phyloP scores from a whole-genome alignment of 768 basidiomycete genomes.

The Pleurotus ostreatus region DNA sequence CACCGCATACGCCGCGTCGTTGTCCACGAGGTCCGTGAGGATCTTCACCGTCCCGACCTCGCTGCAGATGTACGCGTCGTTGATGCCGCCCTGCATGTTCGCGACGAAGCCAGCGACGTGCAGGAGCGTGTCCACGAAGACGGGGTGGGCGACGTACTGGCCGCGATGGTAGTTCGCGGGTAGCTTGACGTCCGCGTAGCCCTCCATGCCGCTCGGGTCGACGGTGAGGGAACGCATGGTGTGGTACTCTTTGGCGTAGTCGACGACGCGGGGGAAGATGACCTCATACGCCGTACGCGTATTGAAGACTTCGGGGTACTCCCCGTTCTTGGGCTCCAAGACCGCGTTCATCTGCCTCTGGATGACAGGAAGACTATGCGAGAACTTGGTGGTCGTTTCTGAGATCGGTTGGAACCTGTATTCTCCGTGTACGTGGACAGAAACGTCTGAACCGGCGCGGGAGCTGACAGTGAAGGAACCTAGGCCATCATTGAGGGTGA shows the following conservation, averaged over 20 bases:
- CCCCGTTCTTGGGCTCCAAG: conserved; percentile 18
- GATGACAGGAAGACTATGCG: conserved; percentile 28
- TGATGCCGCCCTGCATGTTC: conserved; percentile 46
- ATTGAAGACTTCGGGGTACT: conserved; percentile 42
- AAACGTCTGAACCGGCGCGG: conserved; percentile 25
- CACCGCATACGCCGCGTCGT: conserved; percentile 40
- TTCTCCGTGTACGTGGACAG: conserved; percentile 42
- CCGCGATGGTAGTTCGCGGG: conserved; percentile 26
- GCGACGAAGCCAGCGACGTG: conserved; percentile 70
- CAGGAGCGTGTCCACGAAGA: conserved; percentile 65
- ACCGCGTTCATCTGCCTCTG: conserved; percentile 29
- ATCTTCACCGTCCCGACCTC: conserved; percentile 46
- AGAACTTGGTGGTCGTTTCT: conserved; percentile 32
- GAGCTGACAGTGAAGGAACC: conserved; percentile 49
- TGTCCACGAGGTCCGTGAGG: conserved; percentile 37
- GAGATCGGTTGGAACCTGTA: conserved; percentile 31
- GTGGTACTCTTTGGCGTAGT: conserved; percentile 55
- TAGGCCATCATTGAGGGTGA: conserved; percentile 29
- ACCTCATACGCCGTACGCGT: conserved; percentile 58
- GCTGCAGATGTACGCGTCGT: conserved; percentile 63
- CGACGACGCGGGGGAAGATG: conserved; percentile 66
- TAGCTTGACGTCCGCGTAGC: conserved; percentile 45
- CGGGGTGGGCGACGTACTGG: conserved; percentile 41
- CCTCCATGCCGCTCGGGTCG: conserved; percentile 42
- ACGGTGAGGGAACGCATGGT: conserved; percentile 54